Evolutionary conservation across 345 rosid species (phyloP), one percentile per base, ranked within the genome.

Genomic region (Salix viminalis): DNA sequence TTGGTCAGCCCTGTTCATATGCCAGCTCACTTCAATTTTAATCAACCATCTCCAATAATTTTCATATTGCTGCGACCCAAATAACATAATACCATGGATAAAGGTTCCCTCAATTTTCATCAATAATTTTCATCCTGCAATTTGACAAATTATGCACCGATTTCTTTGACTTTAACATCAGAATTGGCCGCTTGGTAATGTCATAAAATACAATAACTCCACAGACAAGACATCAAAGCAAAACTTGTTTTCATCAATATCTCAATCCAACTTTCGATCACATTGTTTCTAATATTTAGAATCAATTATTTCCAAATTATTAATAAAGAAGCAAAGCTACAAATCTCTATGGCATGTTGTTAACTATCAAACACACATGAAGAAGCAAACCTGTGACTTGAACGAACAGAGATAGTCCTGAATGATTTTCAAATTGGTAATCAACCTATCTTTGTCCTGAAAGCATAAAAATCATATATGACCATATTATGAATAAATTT

Each of bases 361-460:
- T n/a, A 50, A 65, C 67, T 14, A 61, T 75, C 73, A 50, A 65
- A 36, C 54, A 69, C 70, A 69, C 67, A 66, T 66, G 46, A 76
- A 67, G 74, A 48, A 52, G 72, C 79, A 74, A 78, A 96, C 98
- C 97, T 89, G 94, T 58, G 92, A 85, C 66, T 85, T 80, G 81
- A 94, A 94, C 36, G 98, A 91, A 88, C 97, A 91, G 58, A 96
- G 92, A 85, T 96, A 92, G 81, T 91, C 89, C 85, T 92, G 94
- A 75, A 96, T 91, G 65, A 88, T 94, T 84, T 92, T 92, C 79
- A 94, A 82, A 81, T 94, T 96, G 74, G 87, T 72, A 34, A 91
- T 88, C 42, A 92, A 80, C 79, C 83, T 87, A 41, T 91, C 93
- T 82, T 91, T 96, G 83, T 89, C 94, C 98, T 96, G 88, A 19